A percentile compares a stretch with the other conserved stretches of the same genome.
Conservation (phyloP, 257 asterid species). For the Capsicum baccatum region DNA sequence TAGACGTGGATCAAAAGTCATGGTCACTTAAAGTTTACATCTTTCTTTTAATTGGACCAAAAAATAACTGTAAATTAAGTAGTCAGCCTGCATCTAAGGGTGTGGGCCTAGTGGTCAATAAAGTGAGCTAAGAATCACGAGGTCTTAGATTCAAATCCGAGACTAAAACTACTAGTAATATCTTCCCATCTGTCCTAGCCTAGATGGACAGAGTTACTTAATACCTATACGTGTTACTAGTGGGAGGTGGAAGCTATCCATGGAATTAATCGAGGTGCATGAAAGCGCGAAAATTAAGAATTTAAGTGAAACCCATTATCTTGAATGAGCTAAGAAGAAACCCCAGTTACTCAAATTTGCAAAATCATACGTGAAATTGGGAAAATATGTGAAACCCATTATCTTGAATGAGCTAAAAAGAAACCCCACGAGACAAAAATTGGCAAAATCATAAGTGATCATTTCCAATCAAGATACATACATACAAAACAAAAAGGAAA, state of each 20-base stretch:
- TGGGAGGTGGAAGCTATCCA: no score
- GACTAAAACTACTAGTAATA: no score
- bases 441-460: not conserved
- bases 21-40: not conserved
- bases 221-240: no score
- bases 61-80: not conserved
- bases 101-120: no score
- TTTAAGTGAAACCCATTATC: no score
- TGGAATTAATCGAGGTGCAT: no score
- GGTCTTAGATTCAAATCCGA: no score
- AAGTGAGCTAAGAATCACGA: no score
- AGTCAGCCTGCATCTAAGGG: not conserved
- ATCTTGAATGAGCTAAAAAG: not conserved
- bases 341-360: not conserved
- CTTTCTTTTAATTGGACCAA: not conserved
- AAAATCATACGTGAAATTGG: not conserved
- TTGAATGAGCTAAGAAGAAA: not conserved
- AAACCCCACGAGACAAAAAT: not conserved
- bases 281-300: no score
- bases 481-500: not conserved
- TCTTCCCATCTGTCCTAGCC: no score
- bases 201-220: no score
- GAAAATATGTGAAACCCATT: not conserved
- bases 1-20: not conserved
- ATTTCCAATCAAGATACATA: not conserved